Evolutionary conservation across 2,329 filamentous ascomycete genomes (phyloP).

Genomic region (Talaromyces sp.): DNA sequence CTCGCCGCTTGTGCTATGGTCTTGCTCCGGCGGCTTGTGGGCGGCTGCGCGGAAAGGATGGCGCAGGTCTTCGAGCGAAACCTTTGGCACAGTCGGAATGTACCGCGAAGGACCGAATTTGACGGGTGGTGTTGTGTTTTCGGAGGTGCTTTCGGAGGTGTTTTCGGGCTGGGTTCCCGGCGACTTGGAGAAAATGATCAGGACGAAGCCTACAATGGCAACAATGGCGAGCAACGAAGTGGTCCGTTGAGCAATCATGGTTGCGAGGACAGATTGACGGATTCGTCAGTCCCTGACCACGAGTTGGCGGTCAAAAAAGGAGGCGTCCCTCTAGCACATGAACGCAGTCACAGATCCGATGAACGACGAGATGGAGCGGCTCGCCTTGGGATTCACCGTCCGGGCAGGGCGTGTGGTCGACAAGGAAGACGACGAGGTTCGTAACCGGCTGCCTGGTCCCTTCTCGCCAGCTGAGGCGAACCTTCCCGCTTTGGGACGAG

Average conservation of each 20-base stretch:
- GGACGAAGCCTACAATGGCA: constrained; percentile 37
- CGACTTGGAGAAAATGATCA: constrained; percentile 42
- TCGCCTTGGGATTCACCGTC: background rate
- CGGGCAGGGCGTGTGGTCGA: background rate
- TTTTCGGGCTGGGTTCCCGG: constrained; percentile 20
- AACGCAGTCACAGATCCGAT: background rate
- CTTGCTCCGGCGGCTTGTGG: constrained; percentile 68
- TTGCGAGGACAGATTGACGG: background rate
- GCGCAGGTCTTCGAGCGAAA: constrained; percentile 48
- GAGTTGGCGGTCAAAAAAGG: background rate
- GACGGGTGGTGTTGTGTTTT: constrained; percentile 16
- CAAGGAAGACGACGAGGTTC: background rate
- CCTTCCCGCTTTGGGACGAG: background rate
- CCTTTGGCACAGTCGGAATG: constrained; percentile 33
- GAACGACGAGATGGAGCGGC: background rate
- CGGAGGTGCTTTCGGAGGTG: constrained; percentile 12
- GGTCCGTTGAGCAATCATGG: constrained; percentile 37
- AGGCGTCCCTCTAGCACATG: background rate
- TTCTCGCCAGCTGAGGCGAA: background rate
- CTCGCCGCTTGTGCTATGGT: constrained; percentile 72
- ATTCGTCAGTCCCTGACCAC: constrained; percentile 1
- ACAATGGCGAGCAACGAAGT: constrained; percentile 39
- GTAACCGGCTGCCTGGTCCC: background rate
- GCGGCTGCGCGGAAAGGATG: constrained; percentile 62
- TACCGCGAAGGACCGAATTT: constrained; percentile 22